phyloP scores from a whole-genome alignment of 2,329 filamentous ascomycete species.

The Plectosphaerella plurivora region DNA sequence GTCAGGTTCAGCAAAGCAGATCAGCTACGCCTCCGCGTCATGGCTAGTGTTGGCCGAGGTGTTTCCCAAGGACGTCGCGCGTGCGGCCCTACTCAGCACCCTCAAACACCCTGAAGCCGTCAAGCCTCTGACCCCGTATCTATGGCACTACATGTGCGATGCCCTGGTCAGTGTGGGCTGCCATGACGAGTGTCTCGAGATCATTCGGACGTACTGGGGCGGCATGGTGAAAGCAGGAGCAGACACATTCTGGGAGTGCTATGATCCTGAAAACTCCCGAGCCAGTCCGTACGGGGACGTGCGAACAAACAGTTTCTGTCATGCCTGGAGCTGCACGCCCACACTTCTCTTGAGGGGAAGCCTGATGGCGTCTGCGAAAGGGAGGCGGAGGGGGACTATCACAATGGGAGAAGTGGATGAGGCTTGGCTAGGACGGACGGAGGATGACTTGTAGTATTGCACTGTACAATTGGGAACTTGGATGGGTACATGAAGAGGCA shows the following conservation, averaged over 20 bases:
- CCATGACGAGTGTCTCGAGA: constrained; percentile 19
- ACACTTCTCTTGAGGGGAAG: constrained; percentile 18
- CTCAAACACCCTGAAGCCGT: constrained; percentile 17
- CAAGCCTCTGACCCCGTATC: constrained; percentile 23
- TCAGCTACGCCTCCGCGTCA: constrained; percentile 22
- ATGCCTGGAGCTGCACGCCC: constrained; percentile 27
- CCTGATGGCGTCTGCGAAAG: background rate
- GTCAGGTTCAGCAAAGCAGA: constrained; percentile 18
- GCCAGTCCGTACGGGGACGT: constrained; percentile 25
- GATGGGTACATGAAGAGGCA: constrained; percentile 39
- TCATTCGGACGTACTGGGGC: constrained; percentile 25
- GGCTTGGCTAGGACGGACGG: background rate
- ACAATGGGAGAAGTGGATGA: background rate
- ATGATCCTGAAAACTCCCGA: constrained; percentile 17
- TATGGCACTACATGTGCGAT: constrained; percentile 23
- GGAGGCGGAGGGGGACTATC: too few relatives aligned
- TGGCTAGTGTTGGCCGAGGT: constrained; percentile 23
- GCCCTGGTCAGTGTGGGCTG: constrained; percentile 18
- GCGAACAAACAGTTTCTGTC: constrained; percentile 26
- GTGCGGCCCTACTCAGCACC: constrained; percentile 16
- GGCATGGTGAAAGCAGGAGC: constrained; percentile 24
- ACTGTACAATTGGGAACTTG: constrained; percentile 30
- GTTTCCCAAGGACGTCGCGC: constrained; percentile 12
- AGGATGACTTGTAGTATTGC: too few relatives aligned
- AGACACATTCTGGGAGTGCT: constrained; percentile 28